A percentile compares a stretch with the other conserved stretches of the same genome.
Evolutionary conservation across 371 early-diverging fungal genomes (phyloP).

Genomic region (Mucor circinelloides): DNA sequence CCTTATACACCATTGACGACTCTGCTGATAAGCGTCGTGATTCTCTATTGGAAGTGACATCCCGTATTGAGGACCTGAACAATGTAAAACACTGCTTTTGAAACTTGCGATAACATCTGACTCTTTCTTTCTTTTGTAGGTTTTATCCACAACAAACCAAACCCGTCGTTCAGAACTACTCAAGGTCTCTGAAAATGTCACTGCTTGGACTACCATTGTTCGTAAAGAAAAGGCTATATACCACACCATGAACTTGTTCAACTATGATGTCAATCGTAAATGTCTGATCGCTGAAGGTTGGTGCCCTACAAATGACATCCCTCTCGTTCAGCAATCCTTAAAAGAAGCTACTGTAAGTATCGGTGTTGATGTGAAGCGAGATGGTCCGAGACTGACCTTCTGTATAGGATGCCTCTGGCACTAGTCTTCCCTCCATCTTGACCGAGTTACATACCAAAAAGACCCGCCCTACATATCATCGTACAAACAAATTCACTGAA

Average conservation of each 20-base stretch:
- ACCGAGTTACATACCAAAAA: conserved; percentile 80
- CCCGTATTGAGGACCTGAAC: conserved; percentile 55
- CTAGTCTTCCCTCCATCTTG: conserved; percentile 84
- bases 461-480: conserved; percentile 95
- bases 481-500: conserved; percentile 93
- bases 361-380: too few relatives aligned
- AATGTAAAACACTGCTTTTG: conserved; percentile 28
- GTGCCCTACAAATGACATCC: conserved; percentile 87
- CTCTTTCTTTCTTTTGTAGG: conserved; percentile 28
- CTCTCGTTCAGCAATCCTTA: conserved; percentile 79
- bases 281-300: conserved; percentile 98
- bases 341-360: conserved; percentile 74
- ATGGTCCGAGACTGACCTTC: background rate
- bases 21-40: conserved; percentile 84
- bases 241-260: conserved; percentile 94
- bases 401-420: conserved; percentile 76
- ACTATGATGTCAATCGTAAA: conserved; percentile 90
- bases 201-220: conserved; percentile 87
- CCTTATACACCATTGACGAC: conserved; percentile 88
- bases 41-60: conserved; percentile 70
- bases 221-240: conserved; percentile 98
- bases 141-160: conserved; percentile 83
- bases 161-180: conserved; percentile 83
- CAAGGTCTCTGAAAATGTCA: conserved; percentile 81
- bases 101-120: background rate